Conservation (phyloP, 768 basidiomycete genomes). For the Psilocybe sp. region DNA sequence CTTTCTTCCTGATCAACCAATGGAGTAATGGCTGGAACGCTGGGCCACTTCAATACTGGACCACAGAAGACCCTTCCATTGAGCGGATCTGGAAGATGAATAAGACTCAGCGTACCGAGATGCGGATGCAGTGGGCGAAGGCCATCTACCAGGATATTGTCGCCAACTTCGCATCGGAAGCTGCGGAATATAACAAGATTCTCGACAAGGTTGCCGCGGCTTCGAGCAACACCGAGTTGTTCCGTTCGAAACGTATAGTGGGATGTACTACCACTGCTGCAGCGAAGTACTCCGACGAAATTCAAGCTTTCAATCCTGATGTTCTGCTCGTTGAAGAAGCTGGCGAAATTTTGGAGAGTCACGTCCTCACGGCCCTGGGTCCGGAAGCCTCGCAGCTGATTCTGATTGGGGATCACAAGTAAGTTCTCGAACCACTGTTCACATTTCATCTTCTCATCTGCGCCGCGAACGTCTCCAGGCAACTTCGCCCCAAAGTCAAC, state of each 20-base stretch:
- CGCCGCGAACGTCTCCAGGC: conserved; percentile 42
- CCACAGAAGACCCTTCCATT: too few species aligned
- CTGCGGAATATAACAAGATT: too few species aligned
- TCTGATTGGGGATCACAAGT: conserved; percentile 76
- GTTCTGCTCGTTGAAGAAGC: conserved; percentile 26
- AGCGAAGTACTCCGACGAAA: too few species aligned
- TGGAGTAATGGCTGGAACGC: conserved; percentile 47
- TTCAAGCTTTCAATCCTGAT: background rate
- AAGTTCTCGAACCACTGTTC: conserved; percentile 17
- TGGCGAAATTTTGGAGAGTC: conserved; percentile 65
- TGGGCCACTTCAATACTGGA: conserved; percentile 31
- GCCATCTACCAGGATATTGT: too few species aligned
- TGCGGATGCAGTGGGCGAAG: too few species aligned
- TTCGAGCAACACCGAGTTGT: too few species aligned
- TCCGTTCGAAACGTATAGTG: too few species aligned
- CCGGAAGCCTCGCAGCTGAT: conserved; percentile 48
- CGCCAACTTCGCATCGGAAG: too few species aligned
- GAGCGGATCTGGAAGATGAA: too few species aligned
- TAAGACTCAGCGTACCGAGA: too few species aligned
- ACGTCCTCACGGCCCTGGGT: conserved; percentile 54
- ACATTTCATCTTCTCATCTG: background rate
- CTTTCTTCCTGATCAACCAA: conserved; percentile 40
- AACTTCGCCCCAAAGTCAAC: conserved; percentile 72
- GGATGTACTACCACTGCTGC: too few species aligned
- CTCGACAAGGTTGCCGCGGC: too few species aligned